A percentile compares a stretch with the other conserved stretches of the same genome.
These are phyloP conservation scores for Cucurbita moschata DNA, from an alignment of 306 rosid species.

Conservation along the genomic window DNA sequence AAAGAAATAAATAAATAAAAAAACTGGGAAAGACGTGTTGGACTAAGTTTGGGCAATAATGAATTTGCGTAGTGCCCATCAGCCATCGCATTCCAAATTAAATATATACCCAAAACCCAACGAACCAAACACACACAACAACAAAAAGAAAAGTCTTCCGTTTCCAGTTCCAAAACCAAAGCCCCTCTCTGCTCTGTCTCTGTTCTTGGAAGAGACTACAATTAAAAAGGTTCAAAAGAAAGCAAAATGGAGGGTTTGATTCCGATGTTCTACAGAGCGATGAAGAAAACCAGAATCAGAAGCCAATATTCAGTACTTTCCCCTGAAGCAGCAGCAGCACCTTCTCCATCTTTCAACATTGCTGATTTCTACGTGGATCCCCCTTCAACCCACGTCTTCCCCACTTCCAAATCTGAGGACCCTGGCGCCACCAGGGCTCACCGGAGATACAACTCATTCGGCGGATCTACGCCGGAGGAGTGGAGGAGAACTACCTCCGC, in stretches of 20 bases:
- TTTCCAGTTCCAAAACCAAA: background rate
- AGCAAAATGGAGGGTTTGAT: conserved; percentile 21
- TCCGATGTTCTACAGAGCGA: conserved; percentile 24
- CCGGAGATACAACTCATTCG: background rate
- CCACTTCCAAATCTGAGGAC: no score
- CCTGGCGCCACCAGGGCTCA: background rate
- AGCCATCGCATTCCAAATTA: background rate
- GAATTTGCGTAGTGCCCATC: background rate
- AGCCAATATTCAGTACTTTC: conserved; percentile 9
- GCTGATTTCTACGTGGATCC: conserved; percentile 7
- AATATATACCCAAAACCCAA: background rate
- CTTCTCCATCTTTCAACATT: background rate
- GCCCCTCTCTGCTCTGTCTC: no score
- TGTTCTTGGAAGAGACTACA: no score
- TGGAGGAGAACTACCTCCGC: background rate
- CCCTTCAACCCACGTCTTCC: background rate
- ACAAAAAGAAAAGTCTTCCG: background rate
- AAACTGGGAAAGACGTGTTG: background rate
- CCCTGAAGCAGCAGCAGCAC: background rate
- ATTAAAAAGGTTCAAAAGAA: no score
- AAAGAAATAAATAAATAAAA: background rate
- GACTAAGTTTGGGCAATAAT: background rate
- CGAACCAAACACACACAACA: background rate
- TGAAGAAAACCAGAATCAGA: conserved; percentile 12
- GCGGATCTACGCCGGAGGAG: background rate